Evolutionary conservation across 164 flowering plant species (phyloP), one percentile per base, ranked within the genome.

Genomic region (Protea cynaroides): DNA sequence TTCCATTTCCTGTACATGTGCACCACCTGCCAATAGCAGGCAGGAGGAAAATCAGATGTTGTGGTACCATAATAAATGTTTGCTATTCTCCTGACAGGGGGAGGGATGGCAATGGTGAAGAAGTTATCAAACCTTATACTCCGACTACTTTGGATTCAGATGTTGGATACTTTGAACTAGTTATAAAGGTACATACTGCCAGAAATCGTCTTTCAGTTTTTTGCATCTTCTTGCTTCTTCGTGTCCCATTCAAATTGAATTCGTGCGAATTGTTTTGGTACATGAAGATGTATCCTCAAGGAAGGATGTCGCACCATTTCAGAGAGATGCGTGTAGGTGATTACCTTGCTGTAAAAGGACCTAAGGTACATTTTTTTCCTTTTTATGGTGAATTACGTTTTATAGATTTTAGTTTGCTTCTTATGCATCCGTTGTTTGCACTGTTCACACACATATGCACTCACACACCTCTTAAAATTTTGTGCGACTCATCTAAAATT

Each of bases 301-400:
- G 99, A 80, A 79, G 99, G 69, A 95, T 95, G 99, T 95, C 99
- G 17, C 99, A 95, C 72, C 97, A 92, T 83, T 95, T 95, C 69
- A 83, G 99, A 11, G 99, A 95, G 80, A 86, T 95, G 99, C 81
- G 79, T 52, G 96, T 80, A 60, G 97, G 97, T 66, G 97, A 95
- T 68, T 81, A 77, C 73, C 65, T 94, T 66, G 70, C 93, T 68
- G 97, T 94, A n/a, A 94, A 85, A 77, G 97, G 99, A 62, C 99
- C 99, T 58, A 95, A 95, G 97, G 99, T 89, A 76, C 37, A 61
- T 56, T 0, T 66, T 64, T 25, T 54, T 38, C 17, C 24, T 56
- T 50, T 56, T 36, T 21, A 22, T 13, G 1, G 4, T 52, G 43
- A 4, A 9, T 44, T 37, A 13, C 15, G 25, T 62, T 57, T 22